phyloP scores from a whole-genome alignment of 2,329 filamentous ascomycete genomes.

The Venturia effusa region DNA sequence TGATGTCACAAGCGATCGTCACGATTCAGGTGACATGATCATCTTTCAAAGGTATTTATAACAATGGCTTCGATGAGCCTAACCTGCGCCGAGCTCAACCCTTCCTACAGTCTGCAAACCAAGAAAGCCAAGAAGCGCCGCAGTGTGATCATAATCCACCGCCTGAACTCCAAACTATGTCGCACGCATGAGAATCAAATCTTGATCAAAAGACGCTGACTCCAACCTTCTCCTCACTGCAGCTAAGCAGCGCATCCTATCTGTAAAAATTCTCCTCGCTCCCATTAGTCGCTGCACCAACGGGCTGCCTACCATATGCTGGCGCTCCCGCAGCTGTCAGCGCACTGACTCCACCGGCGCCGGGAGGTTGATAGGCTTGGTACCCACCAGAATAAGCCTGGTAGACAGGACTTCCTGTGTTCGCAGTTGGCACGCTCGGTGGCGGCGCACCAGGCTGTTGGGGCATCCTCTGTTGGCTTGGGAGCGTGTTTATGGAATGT shows the following conservation, averaged over 20 bases:
- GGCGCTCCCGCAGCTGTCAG: neutral
- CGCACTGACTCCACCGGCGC: neutral
- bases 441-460: neutral
- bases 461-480: conserved; percentile 8
- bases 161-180: conserved; percentile 1
- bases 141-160: neutral
- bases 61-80: too few relatives aligned
- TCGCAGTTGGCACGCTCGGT: neutral
- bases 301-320: neutral
- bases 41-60: too few relatives aligned
- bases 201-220: neutral
- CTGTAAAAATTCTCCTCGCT: conserved; percentile 5
- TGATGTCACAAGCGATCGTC: too few relatives aligned
- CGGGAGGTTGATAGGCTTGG: neutral
- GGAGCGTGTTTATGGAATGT: conserved; percentile 4
- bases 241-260: neutral
- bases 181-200: neutral
- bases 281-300: neutral
- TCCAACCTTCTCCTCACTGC: neutral
- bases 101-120: too few relatives aligned
- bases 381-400: neutral
- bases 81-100: too few relatives aligned
- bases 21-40: too few relatives aligned
- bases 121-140: neutral
- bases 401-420: neutral